phyloP scores from a whole-genome alignment of 768 basidiomycete species.

The Tricholoma matsutake region DNA sequence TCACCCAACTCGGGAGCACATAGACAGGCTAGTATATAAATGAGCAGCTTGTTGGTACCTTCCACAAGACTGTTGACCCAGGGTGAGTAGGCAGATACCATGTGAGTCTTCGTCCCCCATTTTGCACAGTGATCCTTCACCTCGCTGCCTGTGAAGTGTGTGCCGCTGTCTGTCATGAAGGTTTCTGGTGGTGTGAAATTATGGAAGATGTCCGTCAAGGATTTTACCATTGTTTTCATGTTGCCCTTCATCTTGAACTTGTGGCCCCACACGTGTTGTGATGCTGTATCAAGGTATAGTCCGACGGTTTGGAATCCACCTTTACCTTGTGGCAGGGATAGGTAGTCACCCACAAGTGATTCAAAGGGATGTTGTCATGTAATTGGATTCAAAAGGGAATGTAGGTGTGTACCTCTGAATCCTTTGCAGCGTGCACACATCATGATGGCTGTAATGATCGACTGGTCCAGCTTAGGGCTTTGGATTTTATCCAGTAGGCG shows the following conservation, averaged over 20 bases:
- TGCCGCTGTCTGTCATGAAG: too few species aligned
- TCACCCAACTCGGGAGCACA: slow-evolving; percentile 36
- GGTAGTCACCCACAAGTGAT: too few species aligned
- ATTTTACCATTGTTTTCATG: slow-evolving; percentile 20
- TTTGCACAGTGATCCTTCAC: slow-evolving; percentile 24
- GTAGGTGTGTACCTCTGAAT: too few species aligned
- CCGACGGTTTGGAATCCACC: background rate
- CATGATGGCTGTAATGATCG: background rate
- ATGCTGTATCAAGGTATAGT: slow-evolving; percentile 24
- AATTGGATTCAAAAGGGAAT: too few species aligned
- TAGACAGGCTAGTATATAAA: slow-evolving; percentile 23
- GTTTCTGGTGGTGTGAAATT: slow-evolving; percentile 17
- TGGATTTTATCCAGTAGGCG: background rate
- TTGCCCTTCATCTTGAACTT: slow-evolving; percentile 26
- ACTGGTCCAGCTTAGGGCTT: background rate
- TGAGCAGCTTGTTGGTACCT: slow-evolving; percentile 29
- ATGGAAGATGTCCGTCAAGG: too few species aligned
- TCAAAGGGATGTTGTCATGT: too few species aligned
- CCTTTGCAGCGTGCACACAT: background rate
- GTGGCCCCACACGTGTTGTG: slow-evolving; percentile 28
- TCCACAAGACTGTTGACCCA: slow-evolving; percentile 40
- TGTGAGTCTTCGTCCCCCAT: slow-evolving; percentile 15
- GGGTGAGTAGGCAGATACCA: slow-evolving; percentile 32
- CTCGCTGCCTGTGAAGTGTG: slow-evolving; percentile 34
- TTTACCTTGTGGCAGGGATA: too few species aligned